phyloP scores from a whole-genome alignment of 2,329 filamentous ascomycete species.

The Graphilbum sp. region DNA sequence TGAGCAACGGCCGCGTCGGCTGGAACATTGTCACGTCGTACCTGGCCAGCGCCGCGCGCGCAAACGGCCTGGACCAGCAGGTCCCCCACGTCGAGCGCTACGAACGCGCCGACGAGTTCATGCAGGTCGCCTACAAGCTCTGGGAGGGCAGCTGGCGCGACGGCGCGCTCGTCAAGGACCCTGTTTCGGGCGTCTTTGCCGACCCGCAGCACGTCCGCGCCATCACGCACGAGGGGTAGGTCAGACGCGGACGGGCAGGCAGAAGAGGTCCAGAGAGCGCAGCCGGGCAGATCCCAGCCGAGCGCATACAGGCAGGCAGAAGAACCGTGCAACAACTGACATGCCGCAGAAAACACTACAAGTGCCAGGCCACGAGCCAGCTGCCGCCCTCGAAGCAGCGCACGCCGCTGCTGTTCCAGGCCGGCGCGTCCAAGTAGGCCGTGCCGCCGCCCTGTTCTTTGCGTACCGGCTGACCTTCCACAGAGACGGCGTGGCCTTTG shows the following conservation, averaged over 20 bases:
- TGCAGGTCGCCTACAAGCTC: constrained; percentile 8
- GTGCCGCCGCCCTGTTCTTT: no score
- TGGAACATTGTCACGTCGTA: constrained; percentile 9
- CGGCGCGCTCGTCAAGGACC: neutral
- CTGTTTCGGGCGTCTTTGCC: neutral
- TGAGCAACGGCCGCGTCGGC: neutral
- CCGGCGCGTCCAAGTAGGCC: no score
- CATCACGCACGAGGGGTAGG: neutral
- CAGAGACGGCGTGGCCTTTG: no score
- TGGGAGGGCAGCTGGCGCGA: neutral
- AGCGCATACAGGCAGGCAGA: no score
- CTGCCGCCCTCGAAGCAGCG: constrained; percentile 45
- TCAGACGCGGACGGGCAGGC: no score
- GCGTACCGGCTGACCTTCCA: no score
- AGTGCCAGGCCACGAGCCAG: neutral
- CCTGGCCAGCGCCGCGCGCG: constrained; percentile 8
- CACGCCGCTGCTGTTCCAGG: constrained; percentile 47
- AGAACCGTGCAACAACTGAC: no score
- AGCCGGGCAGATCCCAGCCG: no score
- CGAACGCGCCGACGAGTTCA: constrained; percentile 11
- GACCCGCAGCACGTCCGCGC: neutral
- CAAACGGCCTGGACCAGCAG: constrained; percentile 6
- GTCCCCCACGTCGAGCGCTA: constrained; percentile 11
- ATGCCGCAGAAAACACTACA: no score
- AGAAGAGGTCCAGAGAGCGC: no score